Percentiles rank a stretch among this genome's conserved stretches.
These are phyloP conservation scores for Helenozyma rhizophorensis DNA, from an alignment of 805 yeast species.

Conservation along the genomic window DNA sequence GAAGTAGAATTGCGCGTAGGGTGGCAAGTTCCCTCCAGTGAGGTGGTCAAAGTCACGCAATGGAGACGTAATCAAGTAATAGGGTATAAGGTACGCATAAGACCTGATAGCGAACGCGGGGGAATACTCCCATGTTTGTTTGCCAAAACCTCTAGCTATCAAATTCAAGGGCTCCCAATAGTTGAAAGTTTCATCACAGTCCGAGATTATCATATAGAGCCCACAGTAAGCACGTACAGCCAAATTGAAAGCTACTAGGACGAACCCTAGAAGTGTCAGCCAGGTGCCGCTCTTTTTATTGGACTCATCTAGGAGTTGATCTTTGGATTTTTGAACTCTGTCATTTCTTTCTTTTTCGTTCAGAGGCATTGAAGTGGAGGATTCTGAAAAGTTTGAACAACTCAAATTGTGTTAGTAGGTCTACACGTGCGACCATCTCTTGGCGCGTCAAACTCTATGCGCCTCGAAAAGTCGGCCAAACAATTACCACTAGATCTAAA, in stretches of 20 bases:
- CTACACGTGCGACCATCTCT: too few species aligned
- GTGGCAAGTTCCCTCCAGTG: conserved; percentile 13
- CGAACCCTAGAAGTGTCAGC: conserved; percentile 2
- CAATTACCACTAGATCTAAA: too few species aligned
- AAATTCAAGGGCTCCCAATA: conserved; percentile 93
- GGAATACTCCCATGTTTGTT: conserved; percentile 95
- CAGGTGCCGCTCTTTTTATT: too few species aligned
- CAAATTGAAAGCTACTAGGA: conserved; percentile 13
- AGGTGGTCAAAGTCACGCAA: conserved; percentile 11
- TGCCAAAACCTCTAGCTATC: conserved; percentile 75
- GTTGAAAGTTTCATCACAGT: conserved; percentile 89
- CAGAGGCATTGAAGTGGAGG: too few species aligned
- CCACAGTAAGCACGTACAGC: conserved; percentile 35
- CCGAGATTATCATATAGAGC: conserved; percentile 67
- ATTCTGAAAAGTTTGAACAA: too few species aligned
- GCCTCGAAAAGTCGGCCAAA: too few species aligned
- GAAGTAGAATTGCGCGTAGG: conserved; percentile 45
- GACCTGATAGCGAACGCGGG: conserved; percentile 86
- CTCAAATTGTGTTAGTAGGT: too few species aligned
- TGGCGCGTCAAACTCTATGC: too few species aligned
- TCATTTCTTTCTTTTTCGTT: too few species aligned
- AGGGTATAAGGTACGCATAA: conserved; percentile 68
- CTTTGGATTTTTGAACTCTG: too few species aligned
- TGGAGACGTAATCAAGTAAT: conserved; percentile 27
- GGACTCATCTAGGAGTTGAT: too few species aligned